These are phyloP conservation scores for Entonaema liquescens DNA, from an alignment of 495 filamentous ascomycete genomes.

Conservation along the genomic window DNA sequence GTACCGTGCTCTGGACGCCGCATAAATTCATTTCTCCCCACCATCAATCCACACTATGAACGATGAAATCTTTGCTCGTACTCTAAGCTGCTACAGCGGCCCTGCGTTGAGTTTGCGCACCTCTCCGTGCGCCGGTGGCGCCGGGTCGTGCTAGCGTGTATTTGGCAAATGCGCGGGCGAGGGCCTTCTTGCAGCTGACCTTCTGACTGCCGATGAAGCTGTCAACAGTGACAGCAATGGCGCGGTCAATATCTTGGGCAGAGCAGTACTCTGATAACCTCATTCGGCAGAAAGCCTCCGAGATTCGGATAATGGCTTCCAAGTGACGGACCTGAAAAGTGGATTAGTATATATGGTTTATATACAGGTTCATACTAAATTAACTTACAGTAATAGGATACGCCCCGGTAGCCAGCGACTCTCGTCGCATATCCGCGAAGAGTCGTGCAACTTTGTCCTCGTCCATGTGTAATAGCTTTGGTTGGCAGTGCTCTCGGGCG, in stretches of 20 bases:
- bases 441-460: constrained; percentile 95
- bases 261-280: constrained; percentile 92
- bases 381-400: constrained; percentile 94
- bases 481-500: constrained; percentile 86
- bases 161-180: constrained; percentile 96
- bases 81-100: constrained; percentile 30
- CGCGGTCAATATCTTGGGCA: constrained; percentile 89
- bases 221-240: constrained; percentile 96
- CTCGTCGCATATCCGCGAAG: constrained; percentile 95
- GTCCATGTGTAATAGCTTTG: constrained; percentile 97
- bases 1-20: not conserved
- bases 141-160: constrained; percentile 69
- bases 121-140: constrained; percentile 16
- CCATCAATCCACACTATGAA: not conserved
- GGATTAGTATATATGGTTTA: constrained; percentile 31
- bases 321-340: constrained; percentile 86
- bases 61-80: not conserved
- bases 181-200: constrained; percentile 96
- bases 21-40: not conserved
- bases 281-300: constrained; percentile 94
- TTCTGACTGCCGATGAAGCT: constrained; percentile 97
- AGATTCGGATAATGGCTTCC: constrained; percentile 95
- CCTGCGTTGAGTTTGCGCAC: constrained; percentile 34
- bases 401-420: constrained; percentile 89
- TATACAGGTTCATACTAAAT: not conserved